Evolutionary conservation across 345 rosid genomes (phyloP).

Genomic region (Eucalyptus erythrocorys): DNA sequence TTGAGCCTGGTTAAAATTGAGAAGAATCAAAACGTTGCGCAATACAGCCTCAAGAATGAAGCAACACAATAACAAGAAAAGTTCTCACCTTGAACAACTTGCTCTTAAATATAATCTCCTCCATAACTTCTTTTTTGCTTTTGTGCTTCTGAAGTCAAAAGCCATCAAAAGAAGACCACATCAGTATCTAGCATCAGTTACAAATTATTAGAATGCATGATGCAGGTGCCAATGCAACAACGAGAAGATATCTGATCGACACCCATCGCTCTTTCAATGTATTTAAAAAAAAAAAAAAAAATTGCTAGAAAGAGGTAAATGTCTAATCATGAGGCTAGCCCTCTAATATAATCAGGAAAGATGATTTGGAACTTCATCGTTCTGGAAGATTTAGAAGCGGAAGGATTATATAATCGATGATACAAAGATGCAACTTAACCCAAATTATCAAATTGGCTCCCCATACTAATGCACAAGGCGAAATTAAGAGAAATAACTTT

Average conservation of each 20-base stretch:
- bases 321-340: background rate
- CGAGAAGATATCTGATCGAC: background rate
- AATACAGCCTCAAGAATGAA: background rate
- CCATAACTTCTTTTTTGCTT: conserved; percentile 84
- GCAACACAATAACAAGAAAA: background rate
- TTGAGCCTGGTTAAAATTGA: conserved; percentile 48
- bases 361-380: background rate
- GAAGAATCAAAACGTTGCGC: background rate
- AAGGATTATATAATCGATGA: background rate
- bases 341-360: background rate
- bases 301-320: background rate
- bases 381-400: background rate
- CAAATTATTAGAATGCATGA: background rate
- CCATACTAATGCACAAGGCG: background rate
- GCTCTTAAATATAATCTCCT: conserved; percentile 91
- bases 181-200: background rate
- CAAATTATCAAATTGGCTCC: background rate
- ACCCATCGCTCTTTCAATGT: background rate
- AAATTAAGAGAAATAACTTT: background rate
- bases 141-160: conserved; percentile 52
- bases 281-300: background rate
- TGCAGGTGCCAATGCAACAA: background rate
- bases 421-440: background rate
- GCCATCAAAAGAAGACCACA: background rate
- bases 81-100: conserved; percentile 74